These are phyloP conservation scores for Plasmodium billcollinsi DNA, from an alignment of 169 alveolate genomes.

Conservation along the genomic window DNA sequence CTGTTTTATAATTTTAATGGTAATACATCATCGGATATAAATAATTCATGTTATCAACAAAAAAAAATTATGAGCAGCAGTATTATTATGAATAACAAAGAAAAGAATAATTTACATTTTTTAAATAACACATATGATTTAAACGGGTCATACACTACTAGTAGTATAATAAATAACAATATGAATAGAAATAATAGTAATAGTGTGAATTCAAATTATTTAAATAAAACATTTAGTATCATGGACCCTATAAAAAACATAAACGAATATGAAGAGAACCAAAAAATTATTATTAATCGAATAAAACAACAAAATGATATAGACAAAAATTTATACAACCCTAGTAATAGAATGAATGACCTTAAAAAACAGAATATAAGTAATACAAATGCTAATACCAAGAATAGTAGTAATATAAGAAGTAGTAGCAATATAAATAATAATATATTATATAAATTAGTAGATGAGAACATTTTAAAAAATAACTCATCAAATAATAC, in stretches of 20 bases:
- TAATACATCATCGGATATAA: neutral
- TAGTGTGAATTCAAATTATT: neutral
- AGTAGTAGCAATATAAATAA: neutral
- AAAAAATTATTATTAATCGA: neutral
- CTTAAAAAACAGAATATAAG: neutral
- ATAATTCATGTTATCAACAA: neutral
- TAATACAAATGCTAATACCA: neutral
- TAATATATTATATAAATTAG: neutral
- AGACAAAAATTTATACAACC: neutral
- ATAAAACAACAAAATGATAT: constrained; percentile 10
- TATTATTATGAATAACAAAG: neutral
- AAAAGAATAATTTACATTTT: neutral
- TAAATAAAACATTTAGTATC: constrained; percentile 3
- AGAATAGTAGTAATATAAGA: neutral
- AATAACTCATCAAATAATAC: neutral
- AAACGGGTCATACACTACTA: neutral
- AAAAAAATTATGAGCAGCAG: constrained; percentile 15
- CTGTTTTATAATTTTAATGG: too few species aligned
- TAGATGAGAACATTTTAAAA: constrained; percentile 11
- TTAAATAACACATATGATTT: constrained; percentile 32
- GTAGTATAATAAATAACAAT: neutral
- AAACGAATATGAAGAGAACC: neutral
- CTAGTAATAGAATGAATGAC: neutral
- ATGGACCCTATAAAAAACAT: neutral
- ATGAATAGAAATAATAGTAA: neutral